Evolutionary conservation across 78 protist genomes (phyloP), one percentile per base, ranked within the genome.

Genomic region (Isochrysis galbana): DNA sequence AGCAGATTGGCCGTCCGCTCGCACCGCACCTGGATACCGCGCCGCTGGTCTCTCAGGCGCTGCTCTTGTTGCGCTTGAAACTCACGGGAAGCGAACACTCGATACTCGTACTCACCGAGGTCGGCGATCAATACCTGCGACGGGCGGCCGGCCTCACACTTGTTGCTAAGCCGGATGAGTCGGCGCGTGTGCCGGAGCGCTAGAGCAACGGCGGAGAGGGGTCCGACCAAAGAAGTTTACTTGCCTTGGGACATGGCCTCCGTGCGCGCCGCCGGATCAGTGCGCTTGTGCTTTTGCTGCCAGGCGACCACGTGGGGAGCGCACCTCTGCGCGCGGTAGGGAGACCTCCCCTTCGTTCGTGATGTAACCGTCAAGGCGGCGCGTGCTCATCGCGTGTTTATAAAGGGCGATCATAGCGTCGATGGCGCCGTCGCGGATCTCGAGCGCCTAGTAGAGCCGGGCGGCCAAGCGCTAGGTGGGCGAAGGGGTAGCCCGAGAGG

Each of bases 401-500:
- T 98, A 99, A 29, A 96, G 11, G 19, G 90, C 93, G 19, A 96
- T 17, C 72, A 99, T 67, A 29, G 54, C 44, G 48, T 97, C 98
- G 41, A 99, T 41, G 14, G 98, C 98, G 46, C 98, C 98, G 44
- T 97, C 98, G 39, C 95, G 90, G 46, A 99, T 98, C 42, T 98
- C 98, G 29, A 98, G 93, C 23, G 97, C 92, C n/a, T n/a, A n/a
- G n/a, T n/a, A n/a, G n/a, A n/a, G n/a, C n/a, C 19, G 99, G 99
- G 48, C 98, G 11, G 93, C 95, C 98, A 10, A 99, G 99, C 44
- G 98, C 88, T 69, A 99, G 99, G 91, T 99, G 99, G n/a, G n/a
- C n/a, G n/a, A n/a, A n/a, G n/a, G n/a, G n/a, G n/a, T n/a, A n/a
- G n/a, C n/a, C n/a, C n/a, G n/a, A n/a, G n/a, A n/a, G n/a, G n/a